Conservation (phyloP, 2,329 filamentous ascomycete species). For the Grosmannia serpens region DNA sequence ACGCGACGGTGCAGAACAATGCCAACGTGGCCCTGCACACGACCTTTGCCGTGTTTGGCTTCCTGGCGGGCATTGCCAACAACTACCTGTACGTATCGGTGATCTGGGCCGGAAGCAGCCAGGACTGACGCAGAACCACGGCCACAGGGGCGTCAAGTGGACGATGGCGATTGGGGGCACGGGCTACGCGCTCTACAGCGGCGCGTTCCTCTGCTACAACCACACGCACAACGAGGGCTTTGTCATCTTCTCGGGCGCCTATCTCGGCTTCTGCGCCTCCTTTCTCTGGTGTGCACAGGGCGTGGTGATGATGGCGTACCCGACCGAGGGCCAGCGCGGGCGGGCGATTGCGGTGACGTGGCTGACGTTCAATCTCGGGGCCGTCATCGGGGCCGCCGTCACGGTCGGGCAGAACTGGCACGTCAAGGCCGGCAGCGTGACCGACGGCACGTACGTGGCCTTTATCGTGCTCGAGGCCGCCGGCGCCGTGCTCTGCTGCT, state of each 20-base stretch:
- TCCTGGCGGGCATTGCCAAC: constrained; percentile 31
- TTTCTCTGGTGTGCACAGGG: constrained; percentile 14
- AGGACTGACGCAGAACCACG: too few relatives aligned
- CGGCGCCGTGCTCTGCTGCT: constrained; percentile 10
- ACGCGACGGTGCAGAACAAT: background rate
- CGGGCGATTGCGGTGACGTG: constrained; percentile 14
- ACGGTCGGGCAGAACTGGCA: constrained; percentile 13
- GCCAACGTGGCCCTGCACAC: constrained; percentile 30
- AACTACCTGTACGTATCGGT: background rate
- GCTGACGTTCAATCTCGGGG: constrained; percentile 16
- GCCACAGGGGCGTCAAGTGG: constrained; percentile 21
- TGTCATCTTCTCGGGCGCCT: constrained; percentile 54
- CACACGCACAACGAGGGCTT: constrained; percentile 54
- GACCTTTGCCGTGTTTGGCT: constrained; percentile 45
- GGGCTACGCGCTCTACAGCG: constrained; percentile 61
- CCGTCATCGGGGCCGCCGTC: constrained; percentile 15
- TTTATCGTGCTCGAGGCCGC: constrained; percentile 16
- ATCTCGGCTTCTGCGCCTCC: constrained; percentile 6
- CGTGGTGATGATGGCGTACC: constrained; percentile 11
- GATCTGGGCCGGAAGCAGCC: too few relatives aligned
- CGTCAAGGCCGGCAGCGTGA: constrained; percentile 8
- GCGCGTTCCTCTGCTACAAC: constrained; percentile 55
- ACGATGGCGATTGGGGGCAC: constrained; percentile 30
- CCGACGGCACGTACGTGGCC: constrained; percentile 16
- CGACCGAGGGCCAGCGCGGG: constrained; percentile 13